Percentiles rank a stretch among this genome's conserved stretches.
Conservation (phyloP, 2,329 filamentous ascomycete genomes). For the Ceratocystis eucalypticola region DNA sequence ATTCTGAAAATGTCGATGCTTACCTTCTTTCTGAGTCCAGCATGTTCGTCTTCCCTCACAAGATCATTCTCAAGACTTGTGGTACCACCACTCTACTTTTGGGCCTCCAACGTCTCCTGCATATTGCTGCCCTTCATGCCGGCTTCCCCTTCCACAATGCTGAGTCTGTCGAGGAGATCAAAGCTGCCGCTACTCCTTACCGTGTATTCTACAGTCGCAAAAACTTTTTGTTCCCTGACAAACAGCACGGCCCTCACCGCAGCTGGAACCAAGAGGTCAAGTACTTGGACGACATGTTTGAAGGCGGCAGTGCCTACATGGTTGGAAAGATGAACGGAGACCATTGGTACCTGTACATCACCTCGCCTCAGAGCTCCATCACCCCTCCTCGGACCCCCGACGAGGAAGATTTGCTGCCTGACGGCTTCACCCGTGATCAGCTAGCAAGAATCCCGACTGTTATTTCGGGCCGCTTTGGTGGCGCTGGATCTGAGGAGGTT, state of each 20-base stretch:
- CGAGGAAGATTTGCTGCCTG: constrained; percentile 21
- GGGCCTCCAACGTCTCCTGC: constrained; percentile 77
- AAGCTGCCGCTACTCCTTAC: constrained; percentile 73
- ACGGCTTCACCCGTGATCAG: constrained; percentile 28
- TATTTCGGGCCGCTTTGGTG: constrained; percentile 28
- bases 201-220: constrained; percentile 98
- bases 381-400: constrained; percentile 73
- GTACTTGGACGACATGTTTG: constrained; percentile 81
- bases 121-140: constrained; percentile 75
- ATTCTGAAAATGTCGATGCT: constrained; percentile 87
- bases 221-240: constrained; percentile 92
- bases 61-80: constrained; percentile 96
- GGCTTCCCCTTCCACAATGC: constrained; percentile 77
- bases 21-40: constrained; percentile 97
- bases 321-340: constrained; percentile 99
- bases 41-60: constrained; percentile 99
- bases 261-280: constrained; percentile 97
- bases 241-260: constrained; percentile 83
- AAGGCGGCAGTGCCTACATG: constrained; percentile 93
- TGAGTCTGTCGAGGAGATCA: constrained; percentile 49
- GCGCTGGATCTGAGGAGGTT: constrained; percentile 32
- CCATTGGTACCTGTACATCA: constrained; percentile 98
- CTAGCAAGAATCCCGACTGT: constrained; percentile 43
- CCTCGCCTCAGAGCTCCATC: constrained; percentile 63
- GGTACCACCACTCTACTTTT: constrained; percentile 88